Conservation (phyloP, 2,329 filamentous ascomycete species). For the Ustilaginoidea virens region DNA sequence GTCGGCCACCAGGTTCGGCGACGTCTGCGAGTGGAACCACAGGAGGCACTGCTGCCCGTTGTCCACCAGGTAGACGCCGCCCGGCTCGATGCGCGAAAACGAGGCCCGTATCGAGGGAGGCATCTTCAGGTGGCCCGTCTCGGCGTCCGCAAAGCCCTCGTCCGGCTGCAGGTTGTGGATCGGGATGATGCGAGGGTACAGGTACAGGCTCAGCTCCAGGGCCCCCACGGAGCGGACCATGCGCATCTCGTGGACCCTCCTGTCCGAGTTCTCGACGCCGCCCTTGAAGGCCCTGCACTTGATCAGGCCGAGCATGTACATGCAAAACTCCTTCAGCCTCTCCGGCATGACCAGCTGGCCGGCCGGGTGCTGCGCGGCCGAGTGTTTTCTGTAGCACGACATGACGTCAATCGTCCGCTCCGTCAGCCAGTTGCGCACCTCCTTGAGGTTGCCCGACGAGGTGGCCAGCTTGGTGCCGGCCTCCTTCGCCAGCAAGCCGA, state of each 20-base stretch:
- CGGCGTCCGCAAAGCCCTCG: constrained; percentile 80
- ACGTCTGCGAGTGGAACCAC: constrained; percentile 87
- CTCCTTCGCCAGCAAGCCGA: constrained; percentile 82
- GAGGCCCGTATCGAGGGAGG: constrained; percentile 68
- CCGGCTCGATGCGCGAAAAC: constrained; percentile 78
- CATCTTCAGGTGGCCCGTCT: constrained; percentile 75
- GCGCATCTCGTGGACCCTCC: constrained; percentile 79
- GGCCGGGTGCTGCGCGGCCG: constrained; percentile 70
- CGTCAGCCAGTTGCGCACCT: constrained; percentile 66
- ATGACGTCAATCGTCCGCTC: constrained; percentile 91
- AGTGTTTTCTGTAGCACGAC: constrained; percentile 83
- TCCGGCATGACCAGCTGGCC: constrained; percentile 91
- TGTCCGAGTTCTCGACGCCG: constrained; percentile 78
- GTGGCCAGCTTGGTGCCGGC: constrained; percentile 69
- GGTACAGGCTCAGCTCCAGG: constrained; percentile 73
- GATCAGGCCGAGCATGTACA: constrained; percentile 83
- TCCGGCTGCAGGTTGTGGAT: constrained; percentile 77
- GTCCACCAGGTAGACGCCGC: constrained; percentile 87
- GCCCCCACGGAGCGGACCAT: constrained; percentile 81
- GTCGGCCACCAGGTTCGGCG: constrained; percentile 78
- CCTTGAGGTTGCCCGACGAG: constrained; percentile 60
- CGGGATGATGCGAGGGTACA: constrained; percentile 87
- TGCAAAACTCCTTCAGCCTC: constrained; percentile 87
- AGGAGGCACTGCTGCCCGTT: constrained; percentile 85
- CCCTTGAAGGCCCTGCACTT: constrained; percentile 92